Conservation (phyloP, 1,139 yeast species). For the Torulaspora pretoriensis region DNA sequence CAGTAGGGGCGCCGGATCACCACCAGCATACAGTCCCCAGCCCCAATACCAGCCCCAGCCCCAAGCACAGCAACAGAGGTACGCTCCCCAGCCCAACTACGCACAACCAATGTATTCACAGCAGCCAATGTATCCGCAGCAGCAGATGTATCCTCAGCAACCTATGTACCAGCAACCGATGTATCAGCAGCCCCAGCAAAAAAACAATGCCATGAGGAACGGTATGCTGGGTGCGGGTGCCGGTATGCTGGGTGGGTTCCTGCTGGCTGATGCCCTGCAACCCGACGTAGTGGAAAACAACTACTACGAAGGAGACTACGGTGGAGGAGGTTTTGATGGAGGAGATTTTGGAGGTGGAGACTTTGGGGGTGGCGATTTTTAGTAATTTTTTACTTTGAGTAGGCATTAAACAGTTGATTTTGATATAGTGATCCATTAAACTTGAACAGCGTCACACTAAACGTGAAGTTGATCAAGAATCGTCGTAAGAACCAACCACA, state of each 20-base stretch:
- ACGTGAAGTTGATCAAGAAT: background rate
- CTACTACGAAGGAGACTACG: slow-evolving; percentile 19
- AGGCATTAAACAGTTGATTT: background rate
- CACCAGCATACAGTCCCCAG: slow-evolving; percentile 7
- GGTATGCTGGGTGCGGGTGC: slow-evolving; percentile 75
- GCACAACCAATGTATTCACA: slow-evolving; percentile 14
- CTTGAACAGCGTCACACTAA: background rate
- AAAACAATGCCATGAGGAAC: slow-evolving; percentile 37
- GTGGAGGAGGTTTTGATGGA: slow-evolving; percentile 28
- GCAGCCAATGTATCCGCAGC: slow-evolving; percentile 29
- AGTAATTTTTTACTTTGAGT: background rate
- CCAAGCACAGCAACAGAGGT: slow-evolving; percentile 6
- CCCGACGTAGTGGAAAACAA: slow-evolving; percentile 25
- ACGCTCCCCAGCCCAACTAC: slow-evolving; percentile 14
- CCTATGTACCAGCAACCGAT: slow-evolving; percentile 27
- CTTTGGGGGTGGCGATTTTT: slow-evolving; percentile 7
- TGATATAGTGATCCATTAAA: background rate
- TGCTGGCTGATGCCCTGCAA: slow-evolving; percentile 41
- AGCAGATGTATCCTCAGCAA: slow-evolving; percentile 40
- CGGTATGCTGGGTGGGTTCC: slow-evolving; percentile 72
- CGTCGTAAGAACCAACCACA: background rate
- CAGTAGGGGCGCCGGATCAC: slow-evolving; percentile 23
- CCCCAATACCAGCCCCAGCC: slow-evolving; percentile 11
- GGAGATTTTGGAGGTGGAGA: slow-evolving; percentile 17
- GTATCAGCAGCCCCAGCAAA: slow-evolving; percentile 33